Evolutionary conservation across 208 protist genomes (phyloP), one percentile per base, ranked within the genome.

Genomic region (Wallacemonas collosoma): DNA sequence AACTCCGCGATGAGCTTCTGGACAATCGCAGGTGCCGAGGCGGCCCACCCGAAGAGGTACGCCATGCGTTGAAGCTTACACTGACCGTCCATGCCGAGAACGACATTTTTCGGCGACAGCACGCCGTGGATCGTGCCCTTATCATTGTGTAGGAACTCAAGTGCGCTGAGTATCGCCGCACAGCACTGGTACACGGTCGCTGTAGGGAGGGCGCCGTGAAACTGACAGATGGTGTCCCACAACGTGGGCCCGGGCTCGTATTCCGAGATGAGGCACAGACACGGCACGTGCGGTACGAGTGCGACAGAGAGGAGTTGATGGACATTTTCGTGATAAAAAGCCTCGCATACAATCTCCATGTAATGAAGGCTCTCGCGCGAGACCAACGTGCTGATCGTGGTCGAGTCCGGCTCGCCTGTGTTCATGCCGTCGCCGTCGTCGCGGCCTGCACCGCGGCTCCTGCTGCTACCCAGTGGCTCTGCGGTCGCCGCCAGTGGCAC

Each of bases 241-340:
- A 89, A 38, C 7, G 85, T 80, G 7, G 72, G 76, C 8, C 78
- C 85, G 1, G 77, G 73, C n/a, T 81, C 64, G 71, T 75, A 84
- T 66, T 84, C 85, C 45, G 26, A 62, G 54, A 89, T 72, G 17
- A 71, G 43, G 76, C 74, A 83, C 8, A 81, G 53, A 54, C 82
- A 74, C 62, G 71, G 64, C 38, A 43, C 38, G 62, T 68, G 36
- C 26, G 38, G 62, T 11, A 76, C n/a, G 14, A 75, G 15, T 2
- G 71, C 60, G 38, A 68, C 50, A 9, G 73, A 76, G 14, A 86
- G 60, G 38, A 79, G 63, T 72, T 86, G 78, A 1, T 84, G 68
- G 72, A 86, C 75, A 64, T 81, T 86, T 35, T 81, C 81, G 61
- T 89, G 78, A 50, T 78, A 79, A 54, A 82, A 77, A 38, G 73